These are phyloP conservation scores for Neurospora discreta DNA, from an alignment of 495 filamentous ascomycete genomes.

Conservation along the genomic window DNA sequence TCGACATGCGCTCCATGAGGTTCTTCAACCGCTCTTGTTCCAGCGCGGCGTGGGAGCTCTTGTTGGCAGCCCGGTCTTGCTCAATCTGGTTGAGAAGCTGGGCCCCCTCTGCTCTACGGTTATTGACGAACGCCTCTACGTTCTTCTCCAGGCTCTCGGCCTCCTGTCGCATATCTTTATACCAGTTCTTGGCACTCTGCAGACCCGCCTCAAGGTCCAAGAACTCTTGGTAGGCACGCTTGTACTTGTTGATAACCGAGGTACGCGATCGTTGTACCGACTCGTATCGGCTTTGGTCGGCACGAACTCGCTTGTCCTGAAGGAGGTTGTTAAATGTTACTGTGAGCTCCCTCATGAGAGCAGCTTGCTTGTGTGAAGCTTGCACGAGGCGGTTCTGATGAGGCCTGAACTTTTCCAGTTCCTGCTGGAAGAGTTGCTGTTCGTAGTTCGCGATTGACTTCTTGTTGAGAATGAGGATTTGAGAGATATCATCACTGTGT, in stretches of 20 bases:
- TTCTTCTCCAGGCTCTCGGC: slow-evolving; percentile 94
- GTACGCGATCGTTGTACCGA: slow-evolving; percentile 71
- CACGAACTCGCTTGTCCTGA: slow-evolving; percentile 85
- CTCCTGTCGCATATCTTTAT: slow-evolving; percentile 89
- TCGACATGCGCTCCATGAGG: slow-evolving; percentile 91
- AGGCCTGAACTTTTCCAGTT: slow-evolving; percentile 91
- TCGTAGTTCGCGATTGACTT: slow-evolving; percentile 86
- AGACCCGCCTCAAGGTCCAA: slow-evolving; percentile 81
- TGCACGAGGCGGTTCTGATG: slow-evolving; percentile 86
- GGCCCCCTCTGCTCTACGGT: slow-evolving; percentile 81
- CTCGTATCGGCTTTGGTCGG: slow-evolving; percentile 93
- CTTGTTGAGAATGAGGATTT: slow-evolving; percentile 93
- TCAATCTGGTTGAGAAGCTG: slow-evolving; percentile 84
- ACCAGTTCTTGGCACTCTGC: slow-evolving; percentile 80
- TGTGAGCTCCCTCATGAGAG: slow-evolving; percentile 90
- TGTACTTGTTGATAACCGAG: slow-evolving; percentile 75
- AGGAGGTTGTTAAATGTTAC: slow-evolving; percentile 76
- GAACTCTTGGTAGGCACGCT: slow-evolving; percentile 85
- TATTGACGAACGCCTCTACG: slow-evolving; percentile 92
- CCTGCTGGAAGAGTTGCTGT: slow-evolving; percentile 78
- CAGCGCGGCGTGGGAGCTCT: slow-evolving; percentile 64
- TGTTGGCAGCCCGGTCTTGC: slow-evolving; percentile 54
- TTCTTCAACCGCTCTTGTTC: slow-evolving; percentile 78
- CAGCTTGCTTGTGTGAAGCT: slow-evolving; percentile 85
- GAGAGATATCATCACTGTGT: slow-evolving; percentile 92